These are phyloP conservation scores for Friedmanniomyces endolithicus DNA, from an alignment of 495 filamentous ascomycete genomes.

Conservation along the genomic window DNA sequence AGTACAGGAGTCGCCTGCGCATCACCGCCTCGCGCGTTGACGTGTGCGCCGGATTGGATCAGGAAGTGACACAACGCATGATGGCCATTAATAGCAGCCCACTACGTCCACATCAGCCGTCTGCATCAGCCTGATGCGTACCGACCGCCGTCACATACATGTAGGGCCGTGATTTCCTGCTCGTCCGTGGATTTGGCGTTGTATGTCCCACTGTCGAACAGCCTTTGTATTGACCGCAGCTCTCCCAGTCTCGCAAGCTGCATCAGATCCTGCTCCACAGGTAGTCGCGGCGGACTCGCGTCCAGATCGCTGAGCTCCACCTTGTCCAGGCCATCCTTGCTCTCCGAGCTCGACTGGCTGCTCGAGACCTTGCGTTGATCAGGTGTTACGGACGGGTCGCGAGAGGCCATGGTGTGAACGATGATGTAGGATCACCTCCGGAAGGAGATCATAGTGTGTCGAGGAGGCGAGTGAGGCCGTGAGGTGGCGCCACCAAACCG, in stretches of 20 bases:
- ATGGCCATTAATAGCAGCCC: conserved; percentile 99
- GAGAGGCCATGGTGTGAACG: neutral
- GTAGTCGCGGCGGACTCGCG: conserved; percentile 33
- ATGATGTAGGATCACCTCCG: neutral
- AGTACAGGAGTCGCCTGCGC: conserved; percentile 84
- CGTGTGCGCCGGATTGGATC: conserved; percentile 74
- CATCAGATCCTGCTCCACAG: conserved; percentile 80
- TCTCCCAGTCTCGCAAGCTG: conserved; percentile 85
- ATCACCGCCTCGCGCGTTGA: conserved; percentile 91
- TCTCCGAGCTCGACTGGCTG: neutral
- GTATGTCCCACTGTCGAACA: conserved; percentile 71
- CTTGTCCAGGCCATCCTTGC: conserved; percentile 18
- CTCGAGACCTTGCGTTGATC: neutral
- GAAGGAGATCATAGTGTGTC: neutral
- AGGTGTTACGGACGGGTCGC: neutral
- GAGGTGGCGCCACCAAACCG: neutral
- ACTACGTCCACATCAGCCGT: conserved; percentile 44
- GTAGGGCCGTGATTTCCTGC: conserved; percentile 86
- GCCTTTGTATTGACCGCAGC: conserved; percentile 69
- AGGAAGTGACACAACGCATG: conserved; percentile 93
- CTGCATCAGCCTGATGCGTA: conserved; percentile 5
- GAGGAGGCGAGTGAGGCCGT: neutral
- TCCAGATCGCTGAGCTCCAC: conserved; percentile 22
- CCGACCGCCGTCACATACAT: conserved; percentile 49
- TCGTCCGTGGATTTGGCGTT: conserved; percentile 71